Evolutionary conservation across 352 stramenopile species (phyloP), one percentile per base, ranked within the genome.

Genomic region (Phytophthora nicotianae): DNA sequence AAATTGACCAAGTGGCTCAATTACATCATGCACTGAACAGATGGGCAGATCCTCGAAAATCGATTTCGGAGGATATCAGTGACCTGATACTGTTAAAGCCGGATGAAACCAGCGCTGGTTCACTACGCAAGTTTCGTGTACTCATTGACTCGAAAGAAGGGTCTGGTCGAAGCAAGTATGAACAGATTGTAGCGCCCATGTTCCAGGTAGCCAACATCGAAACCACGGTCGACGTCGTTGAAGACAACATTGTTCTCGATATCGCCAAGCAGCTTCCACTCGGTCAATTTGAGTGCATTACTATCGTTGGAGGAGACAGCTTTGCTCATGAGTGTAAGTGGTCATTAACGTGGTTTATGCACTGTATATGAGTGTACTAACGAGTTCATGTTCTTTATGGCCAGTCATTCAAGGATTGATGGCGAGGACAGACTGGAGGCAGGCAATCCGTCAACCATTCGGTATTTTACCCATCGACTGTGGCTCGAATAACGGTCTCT

Each of bases 401-500:
- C n/a, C n/a, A 90, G 81, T 89, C 32, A 64, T 86, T 1, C 83
- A 91, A 55, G 83, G 83, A 11, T 40, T 91, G 6, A 88, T 89
- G 77, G 59, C 68, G 26, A 75, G 81, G 17, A 20, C 64, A 7
- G 83, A 91, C 61, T 90, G 81, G 76, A 75, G 75, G 27, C 53
- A 74, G 9, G 81, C 81, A 1, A 88, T 90, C 21, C 68, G 68
- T 0, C 70, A 81, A 46, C 77, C 79, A 2, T 26, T 87, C 0
- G 79, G 75, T 1, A 73, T 89, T 53, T 62, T 85, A 13, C 75
- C 75, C 4, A 65, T 65, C 8, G 41, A 65, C 33, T 17, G 45
- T 27, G 70, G 64, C 13, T 84, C 66, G 1, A 70, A 70, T 19
- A 92, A 89, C 54, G 83, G 83, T 0, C 64, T 92, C 32, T 69